phyloP scores from a whole-genome alignment of 257 asterid genomes.

The Jaltomata sinuosa region DNA sequence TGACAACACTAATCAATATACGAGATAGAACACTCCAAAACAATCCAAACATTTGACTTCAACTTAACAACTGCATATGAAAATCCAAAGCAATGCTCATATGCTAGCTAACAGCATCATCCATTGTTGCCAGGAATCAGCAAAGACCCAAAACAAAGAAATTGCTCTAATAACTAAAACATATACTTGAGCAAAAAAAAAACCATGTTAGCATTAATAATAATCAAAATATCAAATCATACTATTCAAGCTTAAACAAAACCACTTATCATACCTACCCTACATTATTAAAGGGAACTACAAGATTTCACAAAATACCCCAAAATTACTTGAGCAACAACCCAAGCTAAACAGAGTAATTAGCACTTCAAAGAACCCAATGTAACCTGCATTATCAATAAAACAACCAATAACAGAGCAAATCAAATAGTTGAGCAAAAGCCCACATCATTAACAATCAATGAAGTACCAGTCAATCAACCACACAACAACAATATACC shows the following conservation, averaged over 20 bases:
- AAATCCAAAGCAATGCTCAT: neutral
- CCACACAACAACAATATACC: too few relatives aligned
- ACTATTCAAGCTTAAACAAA: neutral
- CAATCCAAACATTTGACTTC: neutral
- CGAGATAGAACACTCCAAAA: neutral
- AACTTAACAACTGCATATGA: neutral
- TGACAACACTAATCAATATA: neutral
- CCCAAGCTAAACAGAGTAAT: neutral
- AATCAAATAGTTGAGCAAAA: neutral
- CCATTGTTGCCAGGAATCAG: neutral
- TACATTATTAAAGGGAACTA: neutral
- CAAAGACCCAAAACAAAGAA: neutral
- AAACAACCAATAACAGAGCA: neutral
- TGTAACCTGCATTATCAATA: neutral
- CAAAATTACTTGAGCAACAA: neutral
- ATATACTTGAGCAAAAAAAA: neutral
- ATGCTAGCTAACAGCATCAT: neutral
- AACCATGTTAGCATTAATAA: neutral
- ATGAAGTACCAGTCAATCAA: neutral
- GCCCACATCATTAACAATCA: neutral
- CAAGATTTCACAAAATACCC: neutral
- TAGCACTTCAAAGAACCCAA: neutral
- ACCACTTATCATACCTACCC: neutral
- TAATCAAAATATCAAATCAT: neutral
- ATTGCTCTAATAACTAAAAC: neutral